Evolutionary conservation across 1,139 yeast genomes (phyloP), one percentile per base, ranked within the genome.

Genomic region (Yamadazyma dendronema): DNA sequence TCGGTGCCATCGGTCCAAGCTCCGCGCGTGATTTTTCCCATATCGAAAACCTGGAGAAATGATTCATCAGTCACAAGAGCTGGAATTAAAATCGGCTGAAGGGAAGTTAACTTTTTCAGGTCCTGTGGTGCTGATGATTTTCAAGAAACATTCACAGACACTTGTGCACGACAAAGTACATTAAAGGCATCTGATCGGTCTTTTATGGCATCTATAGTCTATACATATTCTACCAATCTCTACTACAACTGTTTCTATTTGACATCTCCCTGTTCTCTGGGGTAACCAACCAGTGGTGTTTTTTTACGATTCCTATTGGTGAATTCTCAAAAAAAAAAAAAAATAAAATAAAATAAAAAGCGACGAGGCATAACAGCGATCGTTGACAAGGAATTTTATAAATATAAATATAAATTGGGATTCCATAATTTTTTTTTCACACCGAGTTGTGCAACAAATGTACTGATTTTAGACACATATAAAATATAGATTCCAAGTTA

Each of bases 31-130:
- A 19, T 10, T 22, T 12, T 17, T 13, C n/a, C n/a, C n/a, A n/a
- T n/a, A 16, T 10, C 4, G 10, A 30, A 34, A 35, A 35, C 19
- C 38, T 31, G 34, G 33, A 25, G 32, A 32, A 33, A 34, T 37
- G 40, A 37, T 37, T 37, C 40, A 37, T 30, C 33, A 37, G 40
- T 37, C 40, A 37, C 40, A 37, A 37, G 37, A 37, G 40, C 19
- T 13, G 11, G 9, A 13, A 19, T 14, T n/a, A 28, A 12, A 15
- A 21, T 35, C 40, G 40, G 40, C 24, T 28, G 23, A 34, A 37
- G n/a, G 40, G 40, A 28, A 17, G 22, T 19, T 19, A 8, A 17
- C 17, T 27, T 27, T 12, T 14, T 27, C 13, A 27, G 10, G 16
- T 4, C 17, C 17, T 27, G 15, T 13, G 17, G 28, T 25, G 11